Evolutionary conservation across 306 rosid genomes (phyloP), one percentile per base, ranked within the genome.

Genomic region (Casuarina equisetifolia): DNA sequence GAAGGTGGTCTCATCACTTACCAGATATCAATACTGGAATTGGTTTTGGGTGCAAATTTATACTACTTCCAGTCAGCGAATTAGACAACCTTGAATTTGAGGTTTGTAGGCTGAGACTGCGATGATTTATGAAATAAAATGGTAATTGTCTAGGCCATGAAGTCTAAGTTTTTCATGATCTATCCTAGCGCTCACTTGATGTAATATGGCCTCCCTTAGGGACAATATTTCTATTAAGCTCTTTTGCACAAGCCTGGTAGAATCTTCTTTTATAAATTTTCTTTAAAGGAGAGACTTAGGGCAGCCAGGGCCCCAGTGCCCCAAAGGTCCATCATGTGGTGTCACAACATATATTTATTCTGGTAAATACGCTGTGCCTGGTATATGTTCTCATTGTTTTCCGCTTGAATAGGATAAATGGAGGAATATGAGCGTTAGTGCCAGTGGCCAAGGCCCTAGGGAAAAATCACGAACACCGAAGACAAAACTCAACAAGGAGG

Each of bases 361-460:
- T 12, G 25, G 38, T 19, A 58, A 57, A 20, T 19, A n/a, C 0
- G 3, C 44, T 74, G 69, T 20, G 20, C 17, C 9, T 8, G 53
- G 51, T 75, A 9, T 62, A 46, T 12, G 39, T 40, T 62, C 50
- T 62, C 42, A 42, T 72, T 78, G 48, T 25, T 25, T 80, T 43
- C 20, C 25, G 17, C 70, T 10, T 78, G 74, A 42, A 16, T 74
- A 84, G 88, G 88, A 84, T 63, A 84, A 84, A 78, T 84, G 88
- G 88, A 49, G 88, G 75, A 84, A 84, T 78, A 69, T 84, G 85
- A 81, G 82, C 69, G 81, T 79, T 69, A 80, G 84, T 17, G 71
- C 71, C 40, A 38, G 16, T 81, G 77, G 82, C 71, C 58, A 62
- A 63, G 82, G 73, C 0, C 80, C 80, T 5, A 72, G 88, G 73